A percentile compares a stretch with the other conserved stretches of the same genome.
These are phyloP conservation scores for Globisporangium barbulae DNA, from an alignment of 352 stramenopile species.

Conservation along the genomic window DNA sequence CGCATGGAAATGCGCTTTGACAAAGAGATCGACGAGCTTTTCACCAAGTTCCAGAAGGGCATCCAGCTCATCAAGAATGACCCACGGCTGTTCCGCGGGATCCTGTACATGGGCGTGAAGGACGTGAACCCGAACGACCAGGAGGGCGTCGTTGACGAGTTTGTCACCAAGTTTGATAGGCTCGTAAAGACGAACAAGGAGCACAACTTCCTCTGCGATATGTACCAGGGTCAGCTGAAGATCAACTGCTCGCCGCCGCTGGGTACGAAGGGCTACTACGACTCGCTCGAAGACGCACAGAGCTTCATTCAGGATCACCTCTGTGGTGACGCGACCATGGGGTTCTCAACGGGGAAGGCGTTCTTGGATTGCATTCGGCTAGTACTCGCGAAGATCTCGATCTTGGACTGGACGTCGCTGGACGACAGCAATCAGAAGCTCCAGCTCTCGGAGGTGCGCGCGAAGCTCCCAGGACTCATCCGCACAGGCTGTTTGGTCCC, in stretches of 20 bases:
- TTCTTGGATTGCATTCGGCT: constrained; percentile 73
- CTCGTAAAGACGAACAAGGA: constrained; percentile 48
- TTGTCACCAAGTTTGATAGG: constrained; percentile 42
- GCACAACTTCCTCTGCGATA: constrained; percentile 57
- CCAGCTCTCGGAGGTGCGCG: constrained; percentile 46
- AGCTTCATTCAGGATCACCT: constrained; percentile 30
- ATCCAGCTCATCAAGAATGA: constrained; percentile 60
- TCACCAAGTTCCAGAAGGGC: constrained; percentile 66
- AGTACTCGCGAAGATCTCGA: constrained; percentile 70
- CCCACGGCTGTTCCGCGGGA: constrained; percentile 50
- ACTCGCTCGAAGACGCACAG: constrained; percentile 42
- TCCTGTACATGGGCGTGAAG: constrained; percentile 71
- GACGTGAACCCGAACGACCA: constrained; percentile 70
- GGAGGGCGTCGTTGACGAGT: constrained; percentile 44
- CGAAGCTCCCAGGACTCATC: constrained; percentile 42
- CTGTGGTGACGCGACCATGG: constrained; percentile 22
- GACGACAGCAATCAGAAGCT: constrained; percentile 51
- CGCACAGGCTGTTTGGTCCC: constrained; percentile 41
- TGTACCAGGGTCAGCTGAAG: constrained; percentile 52
- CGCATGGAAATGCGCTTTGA: constrained; percentile 77
- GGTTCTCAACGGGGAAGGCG: constrained; percentile 39
- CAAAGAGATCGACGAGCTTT: constrained; percentile 71
- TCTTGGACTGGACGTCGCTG: constrained; percentile 72
- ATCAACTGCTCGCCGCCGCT: constrained; percentile 75
- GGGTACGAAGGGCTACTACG: constrained; percentile 62